Percentiles rank a stretch among this genome's conserved stretches.
These are phyloP conservation scores for Rossbeevera mucosa DNA, from an alignment of 768 basidiomycete species.

Conservation along the genomic window DNA sequence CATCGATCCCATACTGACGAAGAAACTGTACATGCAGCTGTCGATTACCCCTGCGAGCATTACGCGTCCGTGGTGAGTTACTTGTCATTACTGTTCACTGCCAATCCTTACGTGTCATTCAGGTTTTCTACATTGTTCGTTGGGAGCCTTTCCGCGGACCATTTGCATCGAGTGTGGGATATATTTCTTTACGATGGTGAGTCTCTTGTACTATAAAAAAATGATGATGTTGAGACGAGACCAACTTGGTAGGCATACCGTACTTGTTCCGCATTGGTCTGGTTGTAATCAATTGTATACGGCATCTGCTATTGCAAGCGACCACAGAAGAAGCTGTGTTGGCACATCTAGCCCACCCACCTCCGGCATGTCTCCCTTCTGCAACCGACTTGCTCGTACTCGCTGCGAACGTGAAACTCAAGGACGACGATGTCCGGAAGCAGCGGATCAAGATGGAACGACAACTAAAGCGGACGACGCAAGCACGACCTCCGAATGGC, in stretches of 20 bases:
- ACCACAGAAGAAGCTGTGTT: slow-evolving; percentile 46
- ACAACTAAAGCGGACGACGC: slow-evolving; percentile 60
- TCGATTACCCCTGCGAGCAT: slow-evolving; percentile 53
- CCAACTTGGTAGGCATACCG: slow-evolving; percentile 49
- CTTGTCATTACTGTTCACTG: not conserved
- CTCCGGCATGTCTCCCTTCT: slow-evolving; percentile 49
- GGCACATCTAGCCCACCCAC: slow-evolving; percentile 46
- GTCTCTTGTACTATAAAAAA: slow-evolving; percentile 1
- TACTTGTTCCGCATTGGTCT: slow-evolving; percentile 74
- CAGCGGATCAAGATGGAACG: slow-evolving; percentile 71
- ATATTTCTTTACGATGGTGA: slow-evolving; percentile 77
- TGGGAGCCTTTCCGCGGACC: slow-evolving; percentile 57
- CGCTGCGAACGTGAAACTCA: slow-evolving; percentile 61
- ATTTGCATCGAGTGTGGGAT: slow-evolving; percentile 76
- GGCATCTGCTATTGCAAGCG: slow-evolving; percentile 53
- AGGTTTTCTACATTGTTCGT: slow-evolving; percentile 78
- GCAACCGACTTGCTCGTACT: slow-evolving; percentile 59
- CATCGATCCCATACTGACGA: slow-evolving; percentile 55
- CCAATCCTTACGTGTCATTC: not conserved
- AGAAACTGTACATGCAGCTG: slow-evolving; percentile 63
- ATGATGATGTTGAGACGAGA: not conserved
- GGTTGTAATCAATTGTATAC: slow-evolving; percentile 56
- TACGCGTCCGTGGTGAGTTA: slow-evolving; percentile 57
- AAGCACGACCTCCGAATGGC: slow-evolving; percentile 32
- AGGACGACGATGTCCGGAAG: slow-evolving; percentile 75